A percentile compares a stretch with the other conserved stretches of the same genome.
phyloP scores from a whole-genome alignment of 345 rosid species.

The Rhodamnia rubescens region DNA sequence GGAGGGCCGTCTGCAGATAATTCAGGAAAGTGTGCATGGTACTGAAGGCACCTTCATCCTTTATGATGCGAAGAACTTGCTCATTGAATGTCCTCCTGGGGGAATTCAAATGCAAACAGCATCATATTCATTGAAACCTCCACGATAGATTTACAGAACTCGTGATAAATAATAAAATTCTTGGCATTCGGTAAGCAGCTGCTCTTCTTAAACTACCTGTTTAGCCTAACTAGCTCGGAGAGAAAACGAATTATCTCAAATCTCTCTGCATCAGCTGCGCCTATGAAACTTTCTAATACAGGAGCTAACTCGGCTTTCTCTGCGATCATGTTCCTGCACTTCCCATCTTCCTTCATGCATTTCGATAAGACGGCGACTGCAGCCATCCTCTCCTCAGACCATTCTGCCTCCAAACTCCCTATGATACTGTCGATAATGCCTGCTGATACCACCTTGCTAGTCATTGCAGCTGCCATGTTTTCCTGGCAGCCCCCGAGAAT shows the following conservation, averaged over 20 bases:
- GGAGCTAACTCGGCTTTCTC: constrained; percentile 43
- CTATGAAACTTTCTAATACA: constrained; percentile 35
- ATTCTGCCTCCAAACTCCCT: constrained; percentile 41
- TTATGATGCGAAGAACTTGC: constrained; percentile 49
- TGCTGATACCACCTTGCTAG: constrained; percentile 21
- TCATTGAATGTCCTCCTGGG: constrained; percentile 43
- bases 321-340: constrained; percentile 45
- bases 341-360: constrained; percentile 53
- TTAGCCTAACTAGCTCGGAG: constrained; percentile 43
- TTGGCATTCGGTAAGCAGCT: not conserved
- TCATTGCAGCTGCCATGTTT: constrained; percentile 20
- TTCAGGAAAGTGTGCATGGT: constrained; percentile 51
- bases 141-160: not conserved
- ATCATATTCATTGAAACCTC: not conserved
- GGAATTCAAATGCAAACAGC: not conserved
- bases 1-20: constrained; percentile 38
- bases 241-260: constrained; percentile 43
- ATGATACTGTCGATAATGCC: constrained; percentile 23
- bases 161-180: not conserved
- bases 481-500: constrained; percentile 30
- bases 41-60: constrained; percentile 47
- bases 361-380: constrained; percentile 36
- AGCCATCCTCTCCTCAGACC: constrained; percentile 44
- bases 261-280: constrained; percentile 26
- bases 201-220: constrained; percentile 25